Evolutionary conservation across 495 filamentous ascomycete species (phyloP), one percentile per base, ranked within the genome.

Genomic region (Paragyromitra xinjiangensis): DNA sequence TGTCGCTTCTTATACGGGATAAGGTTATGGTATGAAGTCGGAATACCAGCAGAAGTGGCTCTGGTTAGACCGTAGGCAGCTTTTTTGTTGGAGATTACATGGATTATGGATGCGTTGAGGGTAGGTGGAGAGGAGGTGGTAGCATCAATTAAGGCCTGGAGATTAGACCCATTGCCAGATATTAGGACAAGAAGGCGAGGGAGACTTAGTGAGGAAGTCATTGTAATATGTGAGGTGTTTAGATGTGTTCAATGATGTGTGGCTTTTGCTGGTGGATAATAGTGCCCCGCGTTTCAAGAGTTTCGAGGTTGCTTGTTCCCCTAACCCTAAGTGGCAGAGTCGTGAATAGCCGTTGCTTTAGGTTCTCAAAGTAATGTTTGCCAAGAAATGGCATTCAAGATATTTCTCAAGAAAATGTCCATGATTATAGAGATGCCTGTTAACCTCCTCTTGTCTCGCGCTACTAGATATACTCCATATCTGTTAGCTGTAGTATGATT

Each of bases 81-180:
- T 83, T 91, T 91, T 71, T 91, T 89, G 85, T 97, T 97, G 64
- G 91, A 93, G 39, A 95, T 88, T 8, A 97, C 92, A 53, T 91
- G 90, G 50, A 92, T 83, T 78, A 97, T 93, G 44, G 84, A 86
- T 48, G 89, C 84, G 75, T 88, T 83, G 66, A 91, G 88, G 67
- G 93, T 87, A 9, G 83, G 79, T 40, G 84, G 84, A n/a, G 86
- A 83, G 51, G 84, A 83, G 19, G 55, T 56, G 0, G 75, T 48
- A 62, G 91, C 91, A 84, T 96, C 91, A 81, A 97, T 95, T 50
- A 97, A 87, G 42, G 93, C 93, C 86, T 96, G 93, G 26, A 97
- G 89, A 82, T 97, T 97, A 56, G 92, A 89, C 76, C 94, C 94
- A 75, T 88, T 89, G 81, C 92, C 94, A 73, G 91, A 94, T 64